A percentile compares a stretch with the other conserved stretches of the same genome.
Evolutionary conservation across 192 early-diverging fungal genomes (phyloP).

Genomic region (Linnemannia schmuckeri): DNA sequence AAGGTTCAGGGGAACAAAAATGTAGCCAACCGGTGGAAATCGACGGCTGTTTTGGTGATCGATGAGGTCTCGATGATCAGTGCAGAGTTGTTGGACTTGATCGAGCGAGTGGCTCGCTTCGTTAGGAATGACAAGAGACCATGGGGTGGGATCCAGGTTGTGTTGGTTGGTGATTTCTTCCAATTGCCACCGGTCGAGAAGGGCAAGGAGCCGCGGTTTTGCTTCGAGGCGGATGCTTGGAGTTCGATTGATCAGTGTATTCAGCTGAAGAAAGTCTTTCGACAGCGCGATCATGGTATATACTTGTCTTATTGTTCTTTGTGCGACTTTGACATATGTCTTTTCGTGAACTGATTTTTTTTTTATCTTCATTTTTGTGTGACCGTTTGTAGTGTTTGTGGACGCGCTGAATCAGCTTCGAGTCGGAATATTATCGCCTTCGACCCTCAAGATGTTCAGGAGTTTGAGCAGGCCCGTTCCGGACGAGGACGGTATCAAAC

Average conservation of each 20-base stretch:
- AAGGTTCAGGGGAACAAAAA: conserved; percentile 30
- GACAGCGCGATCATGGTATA: conserved; percentile 80
- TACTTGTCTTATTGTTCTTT: background rate
- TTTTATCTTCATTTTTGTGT: background rate
- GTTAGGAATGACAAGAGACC: conserved; percentile 53
- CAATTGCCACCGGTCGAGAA: conserved; percentile 82
- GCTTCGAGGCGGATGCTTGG: conserved; percentile 77
- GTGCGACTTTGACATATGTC: too few species aligned
- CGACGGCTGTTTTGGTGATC: conserved; percentile 73
- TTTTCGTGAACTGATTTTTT: background rate
- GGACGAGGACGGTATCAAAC: conserved; percentile 65
- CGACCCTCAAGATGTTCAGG: conserved; percentile 57
- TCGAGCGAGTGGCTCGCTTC: conserved; percentile 73
- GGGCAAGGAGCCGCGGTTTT: conserved; percentile 58
- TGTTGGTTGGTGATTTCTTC: conserved; percentile 82
- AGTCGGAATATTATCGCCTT: conserved; percentile 72
- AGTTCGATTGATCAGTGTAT: conserved; percentile 64
- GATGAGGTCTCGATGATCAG: conserved; percentile 89
- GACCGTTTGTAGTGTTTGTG: conserved; percentile 64
- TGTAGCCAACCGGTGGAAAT: conserved; percentile 72
- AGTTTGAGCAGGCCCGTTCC: conserved; percentile 57
- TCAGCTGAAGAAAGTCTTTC: conserved; percentile 80
- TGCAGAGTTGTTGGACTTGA: conserved; percentile 75
- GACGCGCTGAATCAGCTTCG: conserved; percentile 90
- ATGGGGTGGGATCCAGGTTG: conserved; percentile 84